Conservation (phyloP, 2,329 filamentous ascomycete species). For the Myriosclerotinia curreyana region DNA sequence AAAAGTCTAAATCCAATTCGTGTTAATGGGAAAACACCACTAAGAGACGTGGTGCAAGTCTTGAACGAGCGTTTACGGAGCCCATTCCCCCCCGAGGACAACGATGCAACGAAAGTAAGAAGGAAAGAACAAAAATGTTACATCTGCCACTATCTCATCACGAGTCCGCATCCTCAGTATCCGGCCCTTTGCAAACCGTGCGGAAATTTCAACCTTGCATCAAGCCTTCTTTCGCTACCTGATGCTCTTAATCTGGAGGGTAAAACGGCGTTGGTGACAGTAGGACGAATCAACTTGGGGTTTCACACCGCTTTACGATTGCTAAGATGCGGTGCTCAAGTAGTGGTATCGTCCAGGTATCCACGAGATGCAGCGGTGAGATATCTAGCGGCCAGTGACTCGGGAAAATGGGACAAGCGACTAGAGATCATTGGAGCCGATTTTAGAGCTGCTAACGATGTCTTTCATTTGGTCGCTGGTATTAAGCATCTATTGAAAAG, state of each 20-base stretch:
- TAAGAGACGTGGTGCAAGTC: neutral
- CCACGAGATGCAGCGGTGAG: conserved; percentile 25
- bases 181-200: conserved; percentile 26
- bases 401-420: conserved; percentile 13
- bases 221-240: conserved; percentile 23
- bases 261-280: conserved; percentile 26
- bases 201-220: conserved; percentile 28
- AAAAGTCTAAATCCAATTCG: neutral
- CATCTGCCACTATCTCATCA: conserved; percentile 1
- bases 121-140: neutral
- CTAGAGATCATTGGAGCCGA: conserved; percentile 21
- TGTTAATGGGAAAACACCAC: neutral
- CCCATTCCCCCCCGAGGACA: neutral
- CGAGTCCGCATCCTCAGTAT: conserved; percentile 24
- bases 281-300: conserved; percentile 25
- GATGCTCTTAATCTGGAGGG: conserved; percentile 23
- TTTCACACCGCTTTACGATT: conserved; percentile 26
- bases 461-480: neutral
- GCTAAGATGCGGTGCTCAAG: conserved; percentile 26
- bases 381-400: conserved; percentile 25
- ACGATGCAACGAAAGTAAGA: neutral
- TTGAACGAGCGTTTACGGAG: conserved; percentile 2
- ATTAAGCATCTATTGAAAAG: neutral
- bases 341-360: conserved; percentile 26
- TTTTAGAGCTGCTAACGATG: conserved; percentile 17